phyloP scores from a whole-genome alignment of 345 rosid genomes.

The Lepidium didymum region DNA sequence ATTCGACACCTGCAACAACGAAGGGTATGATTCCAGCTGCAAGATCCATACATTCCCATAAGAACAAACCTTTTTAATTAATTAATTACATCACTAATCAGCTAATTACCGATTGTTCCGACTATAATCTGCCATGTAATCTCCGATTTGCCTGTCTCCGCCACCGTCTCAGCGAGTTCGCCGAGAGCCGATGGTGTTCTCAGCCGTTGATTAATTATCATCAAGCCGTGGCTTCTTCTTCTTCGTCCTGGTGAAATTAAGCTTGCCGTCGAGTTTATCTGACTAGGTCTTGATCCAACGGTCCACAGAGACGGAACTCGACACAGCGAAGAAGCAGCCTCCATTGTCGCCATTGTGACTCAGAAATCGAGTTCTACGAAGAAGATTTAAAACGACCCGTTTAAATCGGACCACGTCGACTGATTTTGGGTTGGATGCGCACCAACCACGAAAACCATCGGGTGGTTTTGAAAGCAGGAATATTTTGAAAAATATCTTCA shows the following conservation, averaged over 20 bases:
- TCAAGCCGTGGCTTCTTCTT: slow-evolving; percentile 1
- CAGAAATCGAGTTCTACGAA: neutral
- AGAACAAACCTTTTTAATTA: neutral
- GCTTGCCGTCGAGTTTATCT: slow-evolving; percentile 23
- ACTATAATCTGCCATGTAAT: slow-evolving; percentile 72
- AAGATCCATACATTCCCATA: slow-evolving; percentile 36
- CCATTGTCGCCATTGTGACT: slow-evolving; percentile 26
- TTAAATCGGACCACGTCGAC: slow-evolving; percentile 37
- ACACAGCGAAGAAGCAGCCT: slow-evolving; percentile 28
- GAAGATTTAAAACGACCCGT: slow-evolving; percentile 11
- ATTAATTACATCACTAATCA: neutral
- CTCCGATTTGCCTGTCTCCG: slow-evolving; percentile 37
- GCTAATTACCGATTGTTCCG: slow-evolving; percentile 54
- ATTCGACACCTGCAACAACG: slow-evolving; percentile 81
- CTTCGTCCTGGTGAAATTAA: slow-evolving; percentile 2
- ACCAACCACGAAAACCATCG: slow-evolving; percentile 33
- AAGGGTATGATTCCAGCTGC: slow-evolving; percentile 82
- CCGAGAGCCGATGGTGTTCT: slow-evolving; percentile 28
- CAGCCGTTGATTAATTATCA: slow-evolving; percentile 5
- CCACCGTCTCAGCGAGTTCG: slow-evolving; percentile 32
- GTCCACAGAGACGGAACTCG: slow-evolving; percentile 16
- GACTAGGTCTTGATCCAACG: slow-evolving; percentile 16
- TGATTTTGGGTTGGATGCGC: slow-evolving; percentile 24
- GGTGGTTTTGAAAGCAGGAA: slow-evolving; percentile 5
- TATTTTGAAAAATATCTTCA: no score